Base-by-base conservation (phyloP, 1,284 basidiomycete species). In the Papiliotrema nemorosa region DNA sequence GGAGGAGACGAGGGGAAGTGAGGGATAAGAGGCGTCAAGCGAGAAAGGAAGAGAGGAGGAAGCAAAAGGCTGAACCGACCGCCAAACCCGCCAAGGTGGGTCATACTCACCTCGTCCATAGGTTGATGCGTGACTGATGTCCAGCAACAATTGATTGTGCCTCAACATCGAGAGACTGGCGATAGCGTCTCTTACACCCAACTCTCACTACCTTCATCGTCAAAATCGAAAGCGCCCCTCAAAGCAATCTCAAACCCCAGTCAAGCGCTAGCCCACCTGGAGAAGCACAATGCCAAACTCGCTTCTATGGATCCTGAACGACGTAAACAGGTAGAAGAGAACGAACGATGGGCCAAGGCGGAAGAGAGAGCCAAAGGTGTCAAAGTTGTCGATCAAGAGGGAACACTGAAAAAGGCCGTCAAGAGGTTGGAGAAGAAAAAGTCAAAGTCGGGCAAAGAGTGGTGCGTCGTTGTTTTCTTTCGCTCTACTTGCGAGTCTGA, bases 341-440 rank as follows among this genome's bases (percentile, higher is more conserved):
- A 80, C 53, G 85, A 90, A 53, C 82, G 84, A 60, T 94, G 90
- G 88, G 82, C 83, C 47, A 92, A 91, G 74, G 89, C 90, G 0
- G 83, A 85, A 64, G 84, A 88, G 36, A 79, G 88, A 43, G 78
- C 92, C 53, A 86, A 87, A 41, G 92, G 91, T 4, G 84, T 84
- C 38, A 96, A 94, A 74, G 83, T 96, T 26, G 82, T 82, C 45
- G 91, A 96, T 63, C 87, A 91, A 59, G 87, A 89, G 67, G 72
- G 62, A 3, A 78, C 85, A 43, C 72, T 97, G 62, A 92, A 91
- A 78, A 94, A 93, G 77, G 89, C 90, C 22, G 84, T 82, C 10
- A 94, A 93, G 79, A 79, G 87, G 70, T 85, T 87, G 62, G 91
- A 93, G 74, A 92, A 92, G 74, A 83, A 83, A 62, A 96, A 94